These are phyloP conservation scores for Chlamydomonas applanata DNA, from an alignment of 139 green algal species.

Conservation along the genomic window DNA sequence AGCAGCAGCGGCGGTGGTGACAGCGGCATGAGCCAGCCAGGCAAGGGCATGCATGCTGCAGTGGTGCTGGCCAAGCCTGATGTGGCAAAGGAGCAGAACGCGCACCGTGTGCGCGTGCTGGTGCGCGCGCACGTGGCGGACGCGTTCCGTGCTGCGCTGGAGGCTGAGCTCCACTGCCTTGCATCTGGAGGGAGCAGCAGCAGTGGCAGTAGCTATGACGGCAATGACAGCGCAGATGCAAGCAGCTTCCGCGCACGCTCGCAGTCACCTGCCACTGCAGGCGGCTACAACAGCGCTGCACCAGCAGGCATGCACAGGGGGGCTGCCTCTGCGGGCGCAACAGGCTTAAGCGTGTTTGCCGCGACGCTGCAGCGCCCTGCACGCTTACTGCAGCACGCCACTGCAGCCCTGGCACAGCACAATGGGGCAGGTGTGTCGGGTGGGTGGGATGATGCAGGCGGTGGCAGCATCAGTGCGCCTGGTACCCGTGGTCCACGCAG, in stretches of 20 bases:
- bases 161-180: neutral
- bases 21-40: neutral
- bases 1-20: neutral
- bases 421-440: no score
- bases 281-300: neutral
- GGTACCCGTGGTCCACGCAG: no score
- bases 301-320: neutral
- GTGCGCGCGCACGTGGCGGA: neutral
- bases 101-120: conserved; percentile 11
- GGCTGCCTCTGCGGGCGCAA: neutral
- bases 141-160: neutral
- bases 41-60: neutral
- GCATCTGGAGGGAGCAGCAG: neutral
- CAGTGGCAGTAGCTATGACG: neutral
- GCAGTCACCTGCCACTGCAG: neutral
- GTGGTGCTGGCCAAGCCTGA: neutral
- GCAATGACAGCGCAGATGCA: neutral
- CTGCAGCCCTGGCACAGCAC: no score
- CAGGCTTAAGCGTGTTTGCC: no score
- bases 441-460: no score
- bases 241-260: no score
- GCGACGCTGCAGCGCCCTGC: no score
- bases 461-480: no score
- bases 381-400: no score
- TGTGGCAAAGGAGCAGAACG: conserved; percentile 2